Base-by-base conservation (phyloP, 1,284 basidiomycete genomes). In the Clitocybe nebularis region DNA sequence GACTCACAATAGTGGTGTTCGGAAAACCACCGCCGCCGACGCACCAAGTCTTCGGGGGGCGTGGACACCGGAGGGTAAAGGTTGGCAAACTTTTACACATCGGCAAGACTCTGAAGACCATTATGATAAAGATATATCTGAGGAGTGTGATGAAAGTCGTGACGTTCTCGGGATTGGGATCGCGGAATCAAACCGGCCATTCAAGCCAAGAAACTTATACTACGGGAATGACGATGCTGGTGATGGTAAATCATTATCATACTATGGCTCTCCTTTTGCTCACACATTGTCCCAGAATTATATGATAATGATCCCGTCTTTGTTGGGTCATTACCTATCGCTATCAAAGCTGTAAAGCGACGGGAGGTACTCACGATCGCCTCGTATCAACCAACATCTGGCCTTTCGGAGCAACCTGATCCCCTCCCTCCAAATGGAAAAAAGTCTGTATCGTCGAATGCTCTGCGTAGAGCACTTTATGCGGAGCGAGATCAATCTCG, bases 41-140 rank as follows among this genome's bases (percentile, higher is more conserved):
- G 77, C 69, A 16, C 81, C 84, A 0, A 87, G 81, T 51, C 85
- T 88, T 57, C 70, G 83, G 44, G 75, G 70, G 11, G 77, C 78
- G 5, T 87, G 85, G 85, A 77, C 69, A 54, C 71, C 72, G 49
- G 71, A 77, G 53, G 74, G 79, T 50, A 74, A 70, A 49, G 76
- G 79, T 14, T 87, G 82, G 81, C 69, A 77, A 48, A 58, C 73
- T 10, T 83, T 86, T 52, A 69, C 76, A 21, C 69, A 67, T 47
- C 67, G 74, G 38, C 63, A 67, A 30, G 57, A 62, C 34, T 54
- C 56, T 16, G 66, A 63, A 36, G 57, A 57, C n/a, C 58, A 62
- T n/a, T 49, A 54, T 16, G 62, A 59, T 10, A 57, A 54, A 9
- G 52, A 67, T 28, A 76, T 75, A 46, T 63, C 64, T 1, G 75